These are phyloP conservation scores for Pterocarpus santalinus DNA, from an alignment of 306 rosid genomes.

Conservation along the genomic window DNA sequence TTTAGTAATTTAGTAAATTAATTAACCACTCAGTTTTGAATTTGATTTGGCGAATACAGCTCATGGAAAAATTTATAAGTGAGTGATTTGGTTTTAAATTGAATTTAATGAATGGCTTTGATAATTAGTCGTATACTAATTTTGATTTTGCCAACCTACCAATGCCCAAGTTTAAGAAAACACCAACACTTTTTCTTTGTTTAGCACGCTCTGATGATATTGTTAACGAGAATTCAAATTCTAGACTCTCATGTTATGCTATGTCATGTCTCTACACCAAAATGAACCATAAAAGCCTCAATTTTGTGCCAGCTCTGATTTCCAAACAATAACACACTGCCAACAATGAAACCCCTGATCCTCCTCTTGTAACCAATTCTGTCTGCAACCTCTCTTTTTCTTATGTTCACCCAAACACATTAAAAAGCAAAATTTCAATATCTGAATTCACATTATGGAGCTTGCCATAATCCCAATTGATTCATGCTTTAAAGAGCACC, in stretches of 20 bases:
- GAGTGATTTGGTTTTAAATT: not conserved
- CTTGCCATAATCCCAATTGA: conserved; percentile 55
- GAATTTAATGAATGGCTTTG: not conserved
- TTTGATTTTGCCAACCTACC: not conserved
- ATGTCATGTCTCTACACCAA: not conserved
- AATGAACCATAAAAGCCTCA: conserved; percentile 6
- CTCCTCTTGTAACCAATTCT: conserved; percentile 13
- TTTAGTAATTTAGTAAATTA: not conserved
- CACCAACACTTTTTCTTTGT: not conserved
- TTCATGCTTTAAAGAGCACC: conserved; percentile 70
- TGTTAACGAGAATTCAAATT: not conserved
- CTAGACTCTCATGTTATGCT: not conserved
- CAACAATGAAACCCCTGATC: conserved; percentile 10
- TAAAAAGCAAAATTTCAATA: not conserved
- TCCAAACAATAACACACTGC: not conserved
- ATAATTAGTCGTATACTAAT: not conserved
- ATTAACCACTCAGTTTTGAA: not conserved
- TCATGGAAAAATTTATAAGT: not conserved
- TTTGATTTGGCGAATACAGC: not conserved
- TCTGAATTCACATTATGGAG: conserved; percentile 58
- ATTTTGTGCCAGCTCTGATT: conserved; percentile 17
- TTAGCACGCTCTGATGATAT: not conserved
- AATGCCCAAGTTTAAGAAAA: conserved; percentile 1
- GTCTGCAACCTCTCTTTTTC: conserved; percentile 18
- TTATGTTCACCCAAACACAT: not conserved